Evolutionary conservation across 176 grass and related monocot species (phyloP).

Genomic region (Paspalum notatum): DNA sequence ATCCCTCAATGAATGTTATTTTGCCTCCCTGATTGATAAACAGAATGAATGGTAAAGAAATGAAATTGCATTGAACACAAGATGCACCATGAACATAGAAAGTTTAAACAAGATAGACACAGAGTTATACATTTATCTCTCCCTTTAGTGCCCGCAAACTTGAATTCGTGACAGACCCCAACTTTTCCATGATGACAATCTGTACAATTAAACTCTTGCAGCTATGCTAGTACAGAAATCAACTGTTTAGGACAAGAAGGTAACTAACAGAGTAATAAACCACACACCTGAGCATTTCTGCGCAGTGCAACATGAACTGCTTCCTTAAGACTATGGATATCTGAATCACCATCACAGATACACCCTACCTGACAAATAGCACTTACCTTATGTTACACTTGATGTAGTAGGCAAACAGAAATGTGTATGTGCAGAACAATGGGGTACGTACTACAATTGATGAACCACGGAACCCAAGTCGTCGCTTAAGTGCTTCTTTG

Average conservation of each 20-base stretch:
- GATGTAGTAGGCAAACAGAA: conserved; percentile 10
- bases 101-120: conserved; percentile 31
- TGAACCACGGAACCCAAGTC: conserved; percentile 36
- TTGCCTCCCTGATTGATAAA: conserved; percentile 41
- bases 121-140: conserved; percentile 40
- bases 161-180: conserved; percentile 29
- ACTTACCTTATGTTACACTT: conserved; percentile 8
- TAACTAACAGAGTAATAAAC: background rate
- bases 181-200: conserved; percentile 52
- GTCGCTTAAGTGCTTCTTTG: conserved; percentile 46
- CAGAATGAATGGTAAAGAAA: conserved; percentile 29
- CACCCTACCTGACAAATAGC: conserved; percentile 51
- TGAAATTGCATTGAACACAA: background rate
- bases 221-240: conserved; percentile 6
- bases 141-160: conserved; percentile 35
- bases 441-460: conserved; percentile 44
- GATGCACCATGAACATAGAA: background rate
- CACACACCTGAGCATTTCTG: conserved; percentile 47
- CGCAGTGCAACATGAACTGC: conserved; percentile 35
- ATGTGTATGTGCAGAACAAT: background rate
- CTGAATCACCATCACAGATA: conserved; percentile 40
- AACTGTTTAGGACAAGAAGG: conserved; percentile 2
- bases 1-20: conserved; percentile 43
- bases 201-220: conserved; percentile 38
- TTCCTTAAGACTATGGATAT: conserved; percentile 48